Base-by-base conservation (phyloP, 2,329 filamentous ascomycete species). In the Penicillium sp. region DNA sequence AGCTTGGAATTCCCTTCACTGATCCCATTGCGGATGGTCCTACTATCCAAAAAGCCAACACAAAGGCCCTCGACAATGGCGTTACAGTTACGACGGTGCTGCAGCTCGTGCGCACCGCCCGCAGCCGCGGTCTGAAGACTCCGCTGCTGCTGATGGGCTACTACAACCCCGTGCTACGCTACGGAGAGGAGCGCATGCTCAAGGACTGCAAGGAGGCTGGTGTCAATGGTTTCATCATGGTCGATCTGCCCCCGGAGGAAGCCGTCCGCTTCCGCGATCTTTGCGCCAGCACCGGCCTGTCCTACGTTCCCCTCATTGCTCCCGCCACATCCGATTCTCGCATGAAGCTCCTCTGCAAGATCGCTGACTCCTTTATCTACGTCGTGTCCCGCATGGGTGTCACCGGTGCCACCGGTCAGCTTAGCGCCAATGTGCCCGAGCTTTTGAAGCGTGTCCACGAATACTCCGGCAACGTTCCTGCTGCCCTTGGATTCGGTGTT, bases 291-390 rank as follows among this genome's bases (percentile, higher is more conserved):
- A 54, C 54, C 49, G 63, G 64, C 22, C 81, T 98, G 27, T 96
- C 90, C 5, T 98, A 97, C 67, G 87, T 98, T 11, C 93, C 93
- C n/a, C 77, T 98, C 43, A 96, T 98, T 60, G 91, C 93, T 0
- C 93, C 93, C 6, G 83, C 90, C 9, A 97, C 93, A 1, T 95
- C 89, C 6, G 89, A 96, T 60, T 78, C 82, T 55, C 87, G 93
- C 62, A 95, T 98, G 90, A 91, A 87, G 73, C 79, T 96, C 32
- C 84, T 98, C 10, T 98, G 93, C 80, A 84, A 88, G 68, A 91
- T 98, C 54, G 93, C 93, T 64, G 91, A 97, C 72, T 96, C 90
- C 3, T 98, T 97, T 75, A 95, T 98, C 72, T 98, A 98, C 68
- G 90, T 98, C 51, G 93, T 98, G 46, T 97, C 91, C 22, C 81